These are phyloP conservation scores for Scedosporium dehoogii DNA, from an alignment of 2,329 filamentous ascomycete species.

Conservation along the genomic window DNA sequence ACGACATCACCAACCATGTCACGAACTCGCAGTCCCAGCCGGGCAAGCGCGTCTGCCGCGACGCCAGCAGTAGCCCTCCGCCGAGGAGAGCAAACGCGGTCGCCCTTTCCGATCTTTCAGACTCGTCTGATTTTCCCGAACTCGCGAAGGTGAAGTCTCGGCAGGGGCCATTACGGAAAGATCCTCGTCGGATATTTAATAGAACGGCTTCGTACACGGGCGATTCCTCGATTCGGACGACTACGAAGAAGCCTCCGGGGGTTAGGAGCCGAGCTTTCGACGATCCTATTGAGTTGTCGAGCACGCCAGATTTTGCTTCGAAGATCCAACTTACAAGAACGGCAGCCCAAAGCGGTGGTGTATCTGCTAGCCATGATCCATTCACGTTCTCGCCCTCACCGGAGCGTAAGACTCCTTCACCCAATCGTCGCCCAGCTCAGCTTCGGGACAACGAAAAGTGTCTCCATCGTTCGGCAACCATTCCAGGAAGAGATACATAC, in stretches of 20 bases:
- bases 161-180: not conserved
- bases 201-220: constrained; percentile 8
- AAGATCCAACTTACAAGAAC: not conserved
- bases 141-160: not conserved
- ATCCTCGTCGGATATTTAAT: not conserved
- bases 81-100: not conserved
- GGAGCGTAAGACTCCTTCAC: too few species aligned
- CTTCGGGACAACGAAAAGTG: not conserved
- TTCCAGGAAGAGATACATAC: not conserved
- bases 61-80: not conserved
- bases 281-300: constrained; percentile 27
- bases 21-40: not conserved
- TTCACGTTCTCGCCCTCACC: not conserved
- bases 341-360: not conserved
- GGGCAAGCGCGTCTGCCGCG: not conserved
- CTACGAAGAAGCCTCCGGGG: not conserved
- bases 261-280: not conserved
- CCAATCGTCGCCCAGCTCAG: not conserved
- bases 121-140: not conserved
- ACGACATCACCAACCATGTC: not conserved
- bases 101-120: constrained; percentile 1
- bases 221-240: constrained; percentile 24
- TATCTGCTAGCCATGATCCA: not conserved
- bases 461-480: not conserved
- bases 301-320: constrained; percentile 18